A percentile compares a stretch with the other conserved stretches of the same genome.
These are phyloP conservation scores for Rosa chinensis DNA, from an alignment of 306 rosid genomes.

Conservation along the genomic window DNA sequence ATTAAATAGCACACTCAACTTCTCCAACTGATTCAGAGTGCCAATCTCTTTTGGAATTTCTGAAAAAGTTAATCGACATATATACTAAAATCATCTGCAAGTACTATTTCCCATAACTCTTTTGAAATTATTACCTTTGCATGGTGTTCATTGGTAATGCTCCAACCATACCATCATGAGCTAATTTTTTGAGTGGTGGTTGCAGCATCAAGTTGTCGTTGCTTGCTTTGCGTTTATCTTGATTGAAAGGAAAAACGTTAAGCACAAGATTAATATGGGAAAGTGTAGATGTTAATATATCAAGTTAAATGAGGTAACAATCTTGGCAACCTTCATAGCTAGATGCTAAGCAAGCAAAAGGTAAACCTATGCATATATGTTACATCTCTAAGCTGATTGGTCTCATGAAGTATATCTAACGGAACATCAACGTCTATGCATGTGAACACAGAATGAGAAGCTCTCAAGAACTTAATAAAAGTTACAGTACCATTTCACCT, in stretches of 20 bases:
- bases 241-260: conserved; percentile 15
- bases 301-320: background rate
- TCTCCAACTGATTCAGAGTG: no score
- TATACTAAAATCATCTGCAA: no score
- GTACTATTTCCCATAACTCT: no score
- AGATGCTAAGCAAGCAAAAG: background rate
- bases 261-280: conserved; percentile 6
- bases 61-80: no score
- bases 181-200: conserved; percentile 66
- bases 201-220: conserved; percentile 64
- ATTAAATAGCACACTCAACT: no score
- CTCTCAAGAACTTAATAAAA: background rate
- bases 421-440: background rate
- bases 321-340: background rate
- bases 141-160: conserved; percentile 71
- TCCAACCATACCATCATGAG: conserved; percentile 56
- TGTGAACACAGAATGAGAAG: background rate
- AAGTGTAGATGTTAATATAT: background rate
- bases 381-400: no score
- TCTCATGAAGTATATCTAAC: background rate
- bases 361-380: no score
- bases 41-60: no score
- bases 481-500: background rate
- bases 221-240: conserved; percentile 83
- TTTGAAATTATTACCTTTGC: conserved; percentile 16